These are phyloP conservation scores for Plasmodium blacklocki DNA, from an alignment of 169 alveolate genomes.

Conservation along the genomic window DNA sequence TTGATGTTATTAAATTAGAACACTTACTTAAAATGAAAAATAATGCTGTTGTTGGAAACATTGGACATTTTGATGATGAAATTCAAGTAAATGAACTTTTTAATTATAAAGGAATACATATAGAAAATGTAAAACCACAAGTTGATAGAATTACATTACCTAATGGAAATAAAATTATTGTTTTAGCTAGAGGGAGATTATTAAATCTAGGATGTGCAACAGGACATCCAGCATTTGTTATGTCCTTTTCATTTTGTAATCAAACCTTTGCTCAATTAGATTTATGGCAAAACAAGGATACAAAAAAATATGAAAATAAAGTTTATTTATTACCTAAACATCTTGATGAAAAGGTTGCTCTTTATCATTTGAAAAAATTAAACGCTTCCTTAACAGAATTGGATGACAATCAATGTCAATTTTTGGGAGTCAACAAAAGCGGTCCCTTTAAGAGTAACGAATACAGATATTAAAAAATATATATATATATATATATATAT, in stretches of 20 bases:
- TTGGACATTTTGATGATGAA: conserved; percentile 99
- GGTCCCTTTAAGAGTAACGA: conserved; percentile 97
- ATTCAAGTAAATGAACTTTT: conserved; percentile 95
- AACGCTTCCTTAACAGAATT: conserved; percentile 95
- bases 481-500: neutral
- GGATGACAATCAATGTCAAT: conserved; percentile 94
- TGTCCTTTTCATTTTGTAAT: conserved; percentile 98
- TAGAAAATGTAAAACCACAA: conserved; percentile 94
- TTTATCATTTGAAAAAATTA: conserved; percentile 94
- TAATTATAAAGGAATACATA: conserved; percentile 91
- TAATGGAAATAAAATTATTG: conserved; percentile 94
- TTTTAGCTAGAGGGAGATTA: conserved; percentile 97
- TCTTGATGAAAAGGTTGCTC: conserved; percentile 98
- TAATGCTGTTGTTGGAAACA: conserved; percentile 96
- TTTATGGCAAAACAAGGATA: conserved; percentile 85
- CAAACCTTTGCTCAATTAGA: conserved; percentile 89
- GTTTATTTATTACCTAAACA: conserved; percentile 96
- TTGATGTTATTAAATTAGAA: conserved; percentile 93
- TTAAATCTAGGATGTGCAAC: conserved; percentile 99
- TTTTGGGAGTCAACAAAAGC: conserved; percentile 91
- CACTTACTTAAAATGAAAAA: conserved; percentile 98
- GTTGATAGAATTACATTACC: conserved; percentile 93
- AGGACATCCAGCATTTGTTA: conserved; percentile 99
- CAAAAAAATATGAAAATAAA: conserved; percentile 80
- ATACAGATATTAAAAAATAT: conserved; percentile 91